Conservation (phyloP, 1,284 basidiomycete species). For the Pisolithus thermaeus region DNA sequence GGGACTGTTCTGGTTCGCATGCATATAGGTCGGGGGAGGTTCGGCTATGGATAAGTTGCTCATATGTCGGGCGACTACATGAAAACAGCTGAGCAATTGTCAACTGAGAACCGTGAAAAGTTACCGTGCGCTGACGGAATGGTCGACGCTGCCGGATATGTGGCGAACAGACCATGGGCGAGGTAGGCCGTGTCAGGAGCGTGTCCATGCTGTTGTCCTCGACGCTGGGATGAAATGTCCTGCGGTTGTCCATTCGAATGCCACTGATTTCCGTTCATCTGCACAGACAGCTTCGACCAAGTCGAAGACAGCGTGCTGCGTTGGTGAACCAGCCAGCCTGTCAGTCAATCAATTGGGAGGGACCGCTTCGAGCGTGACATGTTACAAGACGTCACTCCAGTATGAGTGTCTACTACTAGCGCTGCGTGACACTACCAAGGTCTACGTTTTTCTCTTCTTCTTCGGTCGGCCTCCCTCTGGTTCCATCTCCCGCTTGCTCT, state of each 20-base stretch:
- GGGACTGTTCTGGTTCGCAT: slow-evolving; percentile 33
- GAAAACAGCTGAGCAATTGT: slow-evolving; percentile 14
- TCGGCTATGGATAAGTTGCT: slow-evolving; percentile 50
- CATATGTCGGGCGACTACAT: slow-evolving; percentile 59
- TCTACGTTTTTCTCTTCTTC: slow-evolving; percentile 44
- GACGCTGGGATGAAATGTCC: slow-evolving; percentile 13
- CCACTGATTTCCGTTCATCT: slow-evolving; percentile 26
- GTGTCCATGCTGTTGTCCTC: slow-evolving; percentile 9
- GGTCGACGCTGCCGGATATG: slow-evolving; percentile 64
- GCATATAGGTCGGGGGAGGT: slow-evolving; percentile 54
- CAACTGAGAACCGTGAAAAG: slow-evolving; percentile 11
- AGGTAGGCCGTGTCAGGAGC: slow-evolving; percentile 46
- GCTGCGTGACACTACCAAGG: background rate
- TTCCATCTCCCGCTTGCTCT: slow-evolving; percentile 61
- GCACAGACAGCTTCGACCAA: background rate
- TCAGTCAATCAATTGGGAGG: background rate
- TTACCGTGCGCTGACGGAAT: slow-evolving; percentile 65
- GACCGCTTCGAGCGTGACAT: too few species aligned
- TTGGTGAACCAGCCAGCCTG: background rate
- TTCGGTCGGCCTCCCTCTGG: slow-evolving; percentile 47
- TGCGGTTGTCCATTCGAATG: slow-evolving; percentile 18
- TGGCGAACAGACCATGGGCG: slow-evolving; percentile 54
- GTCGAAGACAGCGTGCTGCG: background rate
- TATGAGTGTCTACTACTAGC: too few species aligned
- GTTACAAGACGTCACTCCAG: background rate